These are phyloP conservation scores for Calonectria pteridis DNA, from an alignment of 2,329 filamentous ascomycete genomes.

Conservation along the genomic window DNA sequence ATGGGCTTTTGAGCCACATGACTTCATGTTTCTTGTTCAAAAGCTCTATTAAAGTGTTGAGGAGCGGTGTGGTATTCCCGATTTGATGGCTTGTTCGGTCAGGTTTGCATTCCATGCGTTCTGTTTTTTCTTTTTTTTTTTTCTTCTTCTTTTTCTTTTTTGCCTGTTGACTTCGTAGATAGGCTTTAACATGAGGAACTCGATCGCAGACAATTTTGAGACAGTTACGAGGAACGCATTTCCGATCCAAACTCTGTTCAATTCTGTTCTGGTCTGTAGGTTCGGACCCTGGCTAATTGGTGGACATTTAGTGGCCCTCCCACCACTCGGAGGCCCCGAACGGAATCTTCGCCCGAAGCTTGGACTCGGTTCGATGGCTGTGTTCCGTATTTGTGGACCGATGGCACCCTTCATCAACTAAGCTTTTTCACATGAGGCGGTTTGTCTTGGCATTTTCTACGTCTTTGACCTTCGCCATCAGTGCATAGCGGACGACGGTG, in stretches of 20 bases:
- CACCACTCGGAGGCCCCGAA: background rate
- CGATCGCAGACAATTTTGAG: background rate
- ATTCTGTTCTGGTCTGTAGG: background rate
- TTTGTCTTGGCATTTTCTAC: background rate
- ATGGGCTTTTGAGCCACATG: background rate
- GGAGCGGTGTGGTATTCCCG: background rate
- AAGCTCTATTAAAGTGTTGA: background rate
- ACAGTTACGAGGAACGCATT: background rate
- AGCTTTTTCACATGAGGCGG: background rate
- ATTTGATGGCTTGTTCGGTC: background rate
- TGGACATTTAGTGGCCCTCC: background rate
- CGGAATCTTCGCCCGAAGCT: background rate
- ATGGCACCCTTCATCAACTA: background rate
- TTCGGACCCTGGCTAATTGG: background rate
- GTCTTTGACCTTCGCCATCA: too few species aligned
- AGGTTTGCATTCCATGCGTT: too few species aligned
- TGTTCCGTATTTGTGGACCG: background rate
- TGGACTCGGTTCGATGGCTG: background rate
- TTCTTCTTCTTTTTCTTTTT: background rate
- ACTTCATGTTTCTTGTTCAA: background rate
- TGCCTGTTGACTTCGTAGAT: background rate
- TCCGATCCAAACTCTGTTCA: background rate
- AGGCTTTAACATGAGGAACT: background rate
- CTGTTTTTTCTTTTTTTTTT: background rate
- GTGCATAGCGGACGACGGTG: too few species aligned